phyloP scores from a whole-genome alignment of 495 filamentous ascomycete genomes.

The Jackrogersella multiformis region DNA sequence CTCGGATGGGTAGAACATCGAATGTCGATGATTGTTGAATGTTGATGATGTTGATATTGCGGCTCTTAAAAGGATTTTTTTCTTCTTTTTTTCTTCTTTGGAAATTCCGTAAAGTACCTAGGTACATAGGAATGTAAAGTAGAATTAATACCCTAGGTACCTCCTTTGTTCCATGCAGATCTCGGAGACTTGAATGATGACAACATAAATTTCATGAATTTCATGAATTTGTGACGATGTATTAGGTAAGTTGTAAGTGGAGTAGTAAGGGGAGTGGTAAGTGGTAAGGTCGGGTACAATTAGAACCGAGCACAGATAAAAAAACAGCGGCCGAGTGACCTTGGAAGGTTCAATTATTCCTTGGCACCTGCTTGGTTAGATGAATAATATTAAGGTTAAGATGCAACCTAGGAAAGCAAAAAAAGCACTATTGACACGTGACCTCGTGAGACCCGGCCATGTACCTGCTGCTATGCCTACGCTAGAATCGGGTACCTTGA shows the following conservation, averaged over 20 bases:
- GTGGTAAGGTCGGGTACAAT: no score
- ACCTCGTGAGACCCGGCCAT: conserved; percentile 23
- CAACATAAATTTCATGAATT: no score
- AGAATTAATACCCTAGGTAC: not conserved
- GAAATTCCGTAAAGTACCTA: not conserved
- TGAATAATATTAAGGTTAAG: no score
- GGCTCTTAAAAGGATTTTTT: conserved; percentile 26
- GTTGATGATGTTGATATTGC: conserved; percentile 25
- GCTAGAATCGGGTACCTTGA: conserved; percentile 5
- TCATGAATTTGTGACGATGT: no score
- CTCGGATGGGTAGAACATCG: not conserved
- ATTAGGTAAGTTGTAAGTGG: no score
- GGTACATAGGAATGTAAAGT: not conserved
- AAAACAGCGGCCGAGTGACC: not conserved
- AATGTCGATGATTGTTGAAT: not conserved
- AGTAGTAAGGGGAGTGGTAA: no score
- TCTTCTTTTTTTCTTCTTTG: not conserved
- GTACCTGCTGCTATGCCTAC: no score
- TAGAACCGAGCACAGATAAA: not conserved
- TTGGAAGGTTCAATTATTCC: no score
- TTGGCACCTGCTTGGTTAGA: no score
- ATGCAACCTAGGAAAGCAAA: no score
- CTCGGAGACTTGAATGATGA: not conserved
- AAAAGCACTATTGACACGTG: no score
- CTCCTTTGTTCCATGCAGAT: conserved; percentile 1